Base-by-base conservation (phyloP, 1,284 basidiomycete genomes). In the Sanghuangporus sanghuang region DNA sequence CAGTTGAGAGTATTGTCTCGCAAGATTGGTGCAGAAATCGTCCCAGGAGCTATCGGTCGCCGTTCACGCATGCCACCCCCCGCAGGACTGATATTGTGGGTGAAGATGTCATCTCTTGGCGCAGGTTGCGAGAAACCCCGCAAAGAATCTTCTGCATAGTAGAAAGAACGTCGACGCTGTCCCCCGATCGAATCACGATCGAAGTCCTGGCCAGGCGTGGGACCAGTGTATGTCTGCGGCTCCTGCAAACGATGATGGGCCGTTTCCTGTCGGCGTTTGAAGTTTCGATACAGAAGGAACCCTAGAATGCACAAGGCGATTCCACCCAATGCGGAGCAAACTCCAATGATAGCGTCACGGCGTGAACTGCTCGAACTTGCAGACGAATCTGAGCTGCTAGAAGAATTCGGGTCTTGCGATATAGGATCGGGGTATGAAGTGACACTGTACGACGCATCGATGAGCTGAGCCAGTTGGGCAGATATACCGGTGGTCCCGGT, bases 131-230 rank as follows among this genome's bases (percentile, higher is more conserved):
- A 76, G 69, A 73, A 84, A 2, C 86, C 87, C 40, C 87, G 77
- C 72, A 93, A 73, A 66, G 85, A 87, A 72, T 92, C 90, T 75
- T 92, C 90, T 2, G 90, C 90, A 71, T 84, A 93, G 74, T 92
- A 93, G 78, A 92, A 93, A 68, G 87, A 90, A 63, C 89, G 74
- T 60, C 90, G 76, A 58, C 90, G 78, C 72, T 84, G 82, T 7
- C 84, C 87, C 27, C 89, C 89, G 2, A 90, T 73, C 64, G 82
- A 86, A 70, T 91, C 89, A 69, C 85, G 82, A 71, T 91, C 87
- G 69, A 91, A 90, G 54, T 90, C 84, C 61, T 86, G 79, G 21
- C 85, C 0, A 82, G 85, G n/a, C 81, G 77, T 11, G 74, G 71
- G 42, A 81, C 82, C 27, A 72, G 70, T 67, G 39, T 68, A 72